Evolutionary conservation across 2,329 filamentous ascomycete species (phyloP), one percentile per base, ranked within the genome.

Genomic region (Aschersonia sp.): DNA sequence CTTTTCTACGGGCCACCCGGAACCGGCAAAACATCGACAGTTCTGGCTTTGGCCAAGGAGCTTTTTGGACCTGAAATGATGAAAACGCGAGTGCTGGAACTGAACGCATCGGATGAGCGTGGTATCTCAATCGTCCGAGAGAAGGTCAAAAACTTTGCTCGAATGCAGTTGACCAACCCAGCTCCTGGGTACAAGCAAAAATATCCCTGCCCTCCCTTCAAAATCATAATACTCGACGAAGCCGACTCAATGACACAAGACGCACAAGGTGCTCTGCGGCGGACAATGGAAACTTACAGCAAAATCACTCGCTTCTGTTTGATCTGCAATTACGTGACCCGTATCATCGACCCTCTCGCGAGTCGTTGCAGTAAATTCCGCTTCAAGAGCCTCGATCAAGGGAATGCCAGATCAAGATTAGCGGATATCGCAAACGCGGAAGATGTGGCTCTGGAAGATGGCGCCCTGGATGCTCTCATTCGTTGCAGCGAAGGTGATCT

Each of bases 171-270:
- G 52, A 89, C 85, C 31, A 88, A 94, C 54, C 82, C 86, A 2
- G 81, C 87, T 0, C 67, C 82, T 52, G 70, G 81, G 56, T 77
- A 85, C 69, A 71, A 79, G 66, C 66, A 73, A 51, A 68, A 82
- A 60, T 96, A 94, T 59, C 89, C 92, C 0, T 97, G 91, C 62
- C 92, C 92, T 29, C 92, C 92, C 0, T 98, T 96, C 73, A 99
- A 98, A 71, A 95, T 99, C 62, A 91, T 98, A 61, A 88, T 99
- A 51, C 80, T 99, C 51, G 92, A 98, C 66, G 92, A 98, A 70
- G 92, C 92, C 55, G 92, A 99, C 64, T 92, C 85, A 55, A 97
- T 99, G 91, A 98, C 92, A 40, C 91, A 97, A 65, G 94, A 98
- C 67, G 92, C 92, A 9, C 92, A 98, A 70, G 86, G 82, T 51